A percentile compares a stretch with the other conserved stretches of the same genome.
Evolutionary conservation across 2,329 filamentous ascomycete species (phyloP).

Genomic region (Ambrosiella xylebori): DNA sequence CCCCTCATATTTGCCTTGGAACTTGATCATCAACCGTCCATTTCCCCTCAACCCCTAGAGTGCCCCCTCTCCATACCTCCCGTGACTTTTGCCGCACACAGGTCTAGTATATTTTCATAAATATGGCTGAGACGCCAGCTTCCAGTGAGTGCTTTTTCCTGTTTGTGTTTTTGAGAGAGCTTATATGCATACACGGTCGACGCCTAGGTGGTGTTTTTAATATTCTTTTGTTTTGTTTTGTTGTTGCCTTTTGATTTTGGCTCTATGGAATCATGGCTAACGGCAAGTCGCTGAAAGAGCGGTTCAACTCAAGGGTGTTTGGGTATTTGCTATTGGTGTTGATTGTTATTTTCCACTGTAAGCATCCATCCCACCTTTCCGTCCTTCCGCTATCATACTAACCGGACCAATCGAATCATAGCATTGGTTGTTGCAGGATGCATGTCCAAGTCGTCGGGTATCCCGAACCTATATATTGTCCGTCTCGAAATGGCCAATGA

Average conservation of each 20-base stretch:
- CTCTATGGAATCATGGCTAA: conserved; percentile 6
- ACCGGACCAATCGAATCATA: background rate
- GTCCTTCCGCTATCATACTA: background rate
- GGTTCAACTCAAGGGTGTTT: conserved; percentile 13
- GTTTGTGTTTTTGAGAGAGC: background rate
- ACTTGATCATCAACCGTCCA: background rate
- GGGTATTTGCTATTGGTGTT: conserved; percentile 11
- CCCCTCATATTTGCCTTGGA: background rate
- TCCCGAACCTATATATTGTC: conserved; percentile 11
- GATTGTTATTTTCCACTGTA: conserved; percentile 13
- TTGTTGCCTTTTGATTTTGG: background rate
- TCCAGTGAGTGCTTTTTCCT: conserved; percentile 9
- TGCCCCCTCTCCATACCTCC: background rate
- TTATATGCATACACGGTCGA: too few relatives aligned
- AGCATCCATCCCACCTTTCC: background rate
- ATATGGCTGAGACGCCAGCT: conserved; percentile 12
- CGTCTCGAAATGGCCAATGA: conserved; percentile 6
- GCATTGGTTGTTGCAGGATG: conserved; percentile 12
- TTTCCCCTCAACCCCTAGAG: background rate
- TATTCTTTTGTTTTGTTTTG: background rate
- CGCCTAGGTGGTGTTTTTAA: too few relatives aligned
- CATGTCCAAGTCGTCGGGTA: conserved; percentile 12
- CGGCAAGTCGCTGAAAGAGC: conserved; percentile 7
- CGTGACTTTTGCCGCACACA: background rate
- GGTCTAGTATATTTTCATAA: background rate